Base-by-base conservation (phyloP, 306 rosid species). In the Leucaena leucocephala region DNA sequence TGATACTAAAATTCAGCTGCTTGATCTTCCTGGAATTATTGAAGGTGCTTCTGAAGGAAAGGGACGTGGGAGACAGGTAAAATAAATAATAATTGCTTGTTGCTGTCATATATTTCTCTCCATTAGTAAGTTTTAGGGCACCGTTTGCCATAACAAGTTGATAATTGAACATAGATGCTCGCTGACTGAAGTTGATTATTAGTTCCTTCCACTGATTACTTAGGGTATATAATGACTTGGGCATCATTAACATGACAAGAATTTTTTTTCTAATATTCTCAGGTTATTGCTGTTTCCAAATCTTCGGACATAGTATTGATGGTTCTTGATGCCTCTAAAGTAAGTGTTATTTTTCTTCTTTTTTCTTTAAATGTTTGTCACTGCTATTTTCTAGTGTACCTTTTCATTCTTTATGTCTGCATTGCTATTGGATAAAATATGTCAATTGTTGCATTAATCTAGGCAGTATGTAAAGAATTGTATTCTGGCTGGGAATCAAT, bases 31-130 rank as follows among this genome's bases (percentile, higher is more conserved):
- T 79, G 99, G 99, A 83, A 96, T 96, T 85, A 96, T 96, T 78
- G 99, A 96, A 88, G 99, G 99, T 88, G 99, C 99, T 67, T 96
- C 99, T 75, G 99, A 96, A 85, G 99, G 99, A 76, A 96, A 96
- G 88, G 99, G 99, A 38, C 99, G 99, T 82, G 99, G 99, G 76
- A 88, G 99, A 82, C 99, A 96, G 99, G 99, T 96, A 84, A 85
- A 48, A 63, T 69, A 85, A 48, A 63, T 69, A 44, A 45, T 59
- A 61, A 59, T 78, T 82, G 52, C 57, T 40, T 22, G 48, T 71
- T 82, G 79, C 36, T 65, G 58, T 68, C 69, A 79, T n/a, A 2
- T 15, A 40, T 42, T 21, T 68, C 40, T 69, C 72, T 64, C 52
- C 71, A 45, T 67, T 21, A n/a, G 65, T 21, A 54, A 10, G 33